A percentile compares a stretch with the other conserved stretches of the same genome.
These are phyloP conservation scores for Funneliformis geosporum DNA, from an alignment of 192 early-diverging fungal species.

Conservation along the genomic window DNA sequence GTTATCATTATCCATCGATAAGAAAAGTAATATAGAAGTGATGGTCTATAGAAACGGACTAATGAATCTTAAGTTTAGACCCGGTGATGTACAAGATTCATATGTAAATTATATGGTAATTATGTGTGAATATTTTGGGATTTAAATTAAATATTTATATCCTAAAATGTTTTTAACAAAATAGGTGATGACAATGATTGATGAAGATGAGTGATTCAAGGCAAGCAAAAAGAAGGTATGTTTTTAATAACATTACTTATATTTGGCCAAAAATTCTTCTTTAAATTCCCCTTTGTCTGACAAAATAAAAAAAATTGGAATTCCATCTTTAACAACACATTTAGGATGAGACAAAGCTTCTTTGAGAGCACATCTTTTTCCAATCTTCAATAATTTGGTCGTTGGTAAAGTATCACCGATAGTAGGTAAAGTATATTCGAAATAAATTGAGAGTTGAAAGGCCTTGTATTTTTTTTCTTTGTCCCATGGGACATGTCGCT, in stretches of 20 bases:
- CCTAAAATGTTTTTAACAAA: background rate
- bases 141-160: background rate
- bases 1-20: background rate
- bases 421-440: constrained; percentile 61
- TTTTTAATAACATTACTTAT: background rate
- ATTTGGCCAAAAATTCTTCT: constrained; percentile 2
- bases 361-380: constrained; percentile 60
- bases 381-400: constrained; percentile 63
- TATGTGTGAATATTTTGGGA: background rate
- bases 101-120: background rate
- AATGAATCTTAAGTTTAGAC: background rate
- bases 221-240: background rate
- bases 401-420: constrained; percentile 27
- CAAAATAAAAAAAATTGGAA: constrained; percentile 86
- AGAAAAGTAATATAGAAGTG: background rate
- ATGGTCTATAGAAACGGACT: background rate
- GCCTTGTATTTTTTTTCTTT: constrained; percentile 62
- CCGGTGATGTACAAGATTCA: background rate
- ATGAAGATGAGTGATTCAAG: background rate
- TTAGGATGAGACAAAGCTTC: constrained; percentile 63
- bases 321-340: constrained; percentile 79
- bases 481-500: constrained; percentile 85
- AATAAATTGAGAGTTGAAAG: constrained; percentile 76
- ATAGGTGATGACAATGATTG: background rate
- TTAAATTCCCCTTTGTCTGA: constrained; percentile 33